A percentile compares a stretch with the other conserved stretches of the same genome.
Conservation (phyloP, 2,329 filamentous ascomycete genomes). For the Coniochaeta sp. region DNA sequence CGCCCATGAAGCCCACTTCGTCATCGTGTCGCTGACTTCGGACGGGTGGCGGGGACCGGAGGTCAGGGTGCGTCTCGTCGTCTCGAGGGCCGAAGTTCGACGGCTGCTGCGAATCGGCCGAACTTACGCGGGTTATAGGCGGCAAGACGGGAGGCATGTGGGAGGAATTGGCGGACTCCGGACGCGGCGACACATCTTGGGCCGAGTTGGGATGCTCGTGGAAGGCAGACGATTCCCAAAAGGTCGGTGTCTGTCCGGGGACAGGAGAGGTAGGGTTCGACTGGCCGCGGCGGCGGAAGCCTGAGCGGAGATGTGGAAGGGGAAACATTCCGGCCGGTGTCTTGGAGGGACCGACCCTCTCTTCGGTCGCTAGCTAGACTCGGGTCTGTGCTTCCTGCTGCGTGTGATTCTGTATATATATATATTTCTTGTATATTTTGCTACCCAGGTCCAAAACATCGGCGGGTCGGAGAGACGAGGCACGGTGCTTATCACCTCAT, state of each 20-base stretch:
- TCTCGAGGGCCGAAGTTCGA: conserved; percentile 6
- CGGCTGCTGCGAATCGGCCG: conserved; percentile 25
- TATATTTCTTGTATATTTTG: not conserved
- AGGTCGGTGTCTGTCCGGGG: conserved; percentile 31
- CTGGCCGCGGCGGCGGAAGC: conserved; percentile 50
- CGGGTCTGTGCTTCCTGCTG: not conserved
- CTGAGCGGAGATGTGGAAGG: conserved; percentile 25
- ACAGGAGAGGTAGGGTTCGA: conserved; percentile 49
- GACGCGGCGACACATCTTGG: conserved; percentile 27
- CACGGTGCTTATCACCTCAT: not conserved
- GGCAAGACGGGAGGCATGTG: conserved; percentile 40
- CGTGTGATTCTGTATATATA: too few relatives aligned
- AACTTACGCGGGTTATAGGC: conserved; percentile 41
- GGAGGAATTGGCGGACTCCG: conserved; percentile 28
- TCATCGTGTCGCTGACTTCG: conserved; percentile 24
- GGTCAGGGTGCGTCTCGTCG: conserved; percentile 12
- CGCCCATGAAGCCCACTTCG: conserved; percentile 45
- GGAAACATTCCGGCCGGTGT: not conserved
- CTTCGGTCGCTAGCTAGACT: not conserved
- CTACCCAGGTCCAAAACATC: not conserved
- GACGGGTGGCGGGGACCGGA: conserved; percentile 10
- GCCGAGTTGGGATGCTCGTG: conserved; percentile 32
- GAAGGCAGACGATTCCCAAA: conserved; percentile 30
- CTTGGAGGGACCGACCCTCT: not conserved
- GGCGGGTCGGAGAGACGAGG: not conserved